A percentile compares a stretch with the other conserved stretches of the same genome.
Conservation (phyloP, 139 green algal genomes). For the Closterium sp. region DNA sequence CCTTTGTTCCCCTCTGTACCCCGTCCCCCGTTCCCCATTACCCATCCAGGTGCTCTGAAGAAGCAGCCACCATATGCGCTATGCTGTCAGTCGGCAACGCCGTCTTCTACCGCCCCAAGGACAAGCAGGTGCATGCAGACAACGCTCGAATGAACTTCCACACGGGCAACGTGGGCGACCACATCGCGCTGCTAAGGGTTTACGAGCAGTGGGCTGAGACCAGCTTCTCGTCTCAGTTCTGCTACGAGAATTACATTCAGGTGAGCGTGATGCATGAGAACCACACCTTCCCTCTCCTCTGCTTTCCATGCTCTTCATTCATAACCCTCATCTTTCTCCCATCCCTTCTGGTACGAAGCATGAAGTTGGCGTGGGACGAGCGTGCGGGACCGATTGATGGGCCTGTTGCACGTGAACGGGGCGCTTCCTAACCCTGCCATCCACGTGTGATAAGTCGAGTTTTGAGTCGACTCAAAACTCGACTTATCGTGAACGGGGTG, state of each 20-base stretch:
- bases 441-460: too few species aligned
- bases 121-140: slow-evolving; percentile 90
- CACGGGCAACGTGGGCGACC: slow-evolving; percentile 84
- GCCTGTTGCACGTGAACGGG: too few species aligned
- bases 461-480: too few species aligned
- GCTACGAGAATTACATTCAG: slow-evolving; percentile 95
- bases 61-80: slow-evolving; percentile 84
- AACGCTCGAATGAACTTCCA: slow-evolving; percentile 89
- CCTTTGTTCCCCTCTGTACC: background rate
- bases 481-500: too few species aligned
- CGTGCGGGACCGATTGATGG: slow-evolving; percentile 92
- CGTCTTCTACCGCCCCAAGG: slow-evolving; percentile 97
- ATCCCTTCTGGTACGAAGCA: slow-evolving; percentile 71
- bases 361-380: slow-evolving; percentile 96
- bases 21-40: slow-evolving; percentile 39
- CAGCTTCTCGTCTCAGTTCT: slow-evolving; percentile 87
- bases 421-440: too few species aligned
- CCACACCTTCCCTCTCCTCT: too few species aligned
- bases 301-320: too few species aligned
- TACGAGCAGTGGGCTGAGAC: slow-evolving; percentile 78
- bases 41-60: slow-evolving; percentile 42
- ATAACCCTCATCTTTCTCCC: background rate
- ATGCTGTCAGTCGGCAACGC: slow-evolving; percentile 90
- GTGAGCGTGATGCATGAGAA: too few species aligned
- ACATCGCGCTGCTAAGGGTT: slow-evolving; percentile 78